These are phyloP conservation scores for Triglochin maritima DNA, from an alignment of 106 monocot species.

Conservation along the genomic window DNA sequence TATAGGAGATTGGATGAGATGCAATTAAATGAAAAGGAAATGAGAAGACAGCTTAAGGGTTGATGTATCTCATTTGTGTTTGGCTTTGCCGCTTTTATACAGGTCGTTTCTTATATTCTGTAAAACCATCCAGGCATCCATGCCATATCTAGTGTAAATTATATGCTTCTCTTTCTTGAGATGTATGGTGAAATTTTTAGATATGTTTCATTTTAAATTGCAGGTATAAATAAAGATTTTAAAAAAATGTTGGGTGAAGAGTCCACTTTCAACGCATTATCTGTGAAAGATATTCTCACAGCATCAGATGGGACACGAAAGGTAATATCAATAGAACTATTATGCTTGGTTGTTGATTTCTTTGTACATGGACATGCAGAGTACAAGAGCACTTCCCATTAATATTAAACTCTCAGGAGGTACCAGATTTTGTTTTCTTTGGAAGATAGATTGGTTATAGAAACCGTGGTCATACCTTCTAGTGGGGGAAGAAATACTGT, in stretches of 20 bases:
- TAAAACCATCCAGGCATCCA: too few relatives aligned
- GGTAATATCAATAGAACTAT: constrained; percentile 24
- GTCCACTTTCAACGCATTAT: constrained; percentile 46
- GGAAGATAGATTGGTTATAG: constrained; percentile 72
- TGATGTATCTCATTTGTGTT: too few relatives aligned
- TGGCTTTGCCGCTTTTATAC: too few relatives aligned
- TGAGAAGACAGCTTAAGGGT: too few relatives aligned
- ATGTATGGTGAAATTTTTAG: too few relatives aligned
- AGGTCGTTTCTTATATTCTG: too few relatives aligned
- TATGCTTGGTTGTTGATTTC: background rate
- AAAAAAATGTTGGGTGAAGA: constrained; percentile 59
- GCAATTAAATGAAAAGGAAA: too few relatives aligned
- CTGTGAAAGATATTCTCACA: constrained; percentile 61
- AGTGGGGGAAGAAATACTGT: constrained; percentile 70
- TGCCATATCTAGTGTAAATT: too few relatives aligned
- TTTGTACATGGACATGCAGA: background rate
- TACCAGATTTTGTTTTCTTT: constrained; percentile 89
- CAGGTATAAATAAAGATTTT: constrained; percentile 93
- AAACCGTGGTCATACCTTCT: constrained; percentile 92
- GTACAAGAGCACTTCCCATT: constrained; percentile 21
- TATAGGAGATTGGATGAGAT: too few relatives aligned
- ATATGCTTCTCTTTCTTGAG: too few relatives aligned
- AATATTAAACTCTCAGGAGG: constrained; percentile 38
- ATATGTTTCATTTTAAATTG: constrained; percentile 1
- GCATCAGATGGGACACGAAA: constrained; percentile 89